Base-by-base conservation (phyloP, 495 filamentous ascomycete species). In the Durotheca rogersii region DNA sequence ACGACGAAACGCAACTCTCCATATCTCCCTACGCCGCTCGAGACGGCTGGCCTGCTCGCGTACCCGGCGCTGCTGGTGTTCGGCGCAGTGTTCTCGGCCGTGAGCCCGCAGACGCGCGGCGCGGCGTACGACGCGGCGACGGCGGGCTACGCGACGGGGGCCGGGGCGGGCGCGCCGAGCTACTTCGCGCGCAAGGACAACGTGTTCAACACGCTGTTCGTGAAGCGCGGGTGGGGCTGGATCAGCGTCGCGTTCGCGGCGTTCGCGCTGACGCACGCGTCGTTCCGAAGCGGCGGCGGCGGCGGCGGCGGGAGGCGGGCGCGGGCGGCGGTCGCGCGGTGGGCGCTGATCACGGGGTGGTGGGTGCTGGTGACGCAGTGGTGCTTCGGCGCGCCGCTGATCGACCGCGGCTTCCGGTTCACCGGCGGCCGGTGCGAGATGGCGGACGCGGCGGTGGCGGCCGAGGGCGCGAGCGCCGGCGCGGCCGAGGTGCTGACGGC, bases 161-260 rank as follows among this genome's bases (percentile, higher is more conserved):
- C 49, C 1, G 69, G 77, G 15, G 66, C 66, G 12, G 66, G 76
- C 30, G 81, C 86, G 49, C 85, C 89, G 33, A 87, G 84, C 60
- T 96, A 96, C 77, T 98, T 96, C 68, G 91, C 90, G 29, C 82
- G 84, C 31, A 98, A 97, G 63, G 73, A 81, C 58, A 98, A 98
- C 72, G 45, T 96, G 49, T 84, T 95, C 77, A 98, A 98, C 67
- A 51, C 83, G 35, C 76, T 88, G 53, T 97, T 98, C 53, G 93
- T 98, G 55, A 98, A 98, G 74, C 77, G 86, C 37, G 93, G 90
- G 38, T 98, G 93, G 93, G 75, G 85, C 23, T 98, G 93, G 93
- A 81, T 87, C 15, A 89, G 87, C 0, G 51, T 77, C 16, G 81
- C 86, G 6, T 88, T 94, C 52, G 64, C 78, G 9, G 48, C 80